These are phyloP conservation scores for Magnolia changhungtana DNA, from an alignment of 164 flowering plant genomes.

Conservation along the genomic window DNA sequence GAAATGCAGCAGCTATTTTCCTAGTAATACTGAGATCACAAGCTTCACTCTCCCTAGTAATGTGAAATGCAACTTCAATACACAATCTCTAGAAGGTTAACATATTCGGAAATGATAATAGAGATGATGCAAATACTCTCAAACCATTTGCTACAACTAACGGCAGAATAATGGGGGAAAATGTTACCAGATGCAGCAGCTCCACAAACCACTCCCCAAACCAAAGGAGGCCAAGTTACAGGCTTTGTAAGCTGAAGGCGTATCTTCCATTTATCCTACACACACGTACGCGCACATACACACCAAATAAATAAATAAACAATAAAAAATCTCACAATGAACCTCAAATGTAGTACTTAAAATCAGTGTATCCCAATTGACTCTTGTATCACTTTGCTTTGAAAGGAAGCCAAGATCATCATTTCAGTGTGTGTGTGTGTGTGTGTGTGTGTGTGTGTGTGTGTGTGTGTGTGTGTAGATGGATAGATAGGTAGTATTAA, in stretches of 20 bases:
- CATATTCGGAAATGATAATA: not conserved
- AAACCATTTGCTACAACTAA: not conserved
- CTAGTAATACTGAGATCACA: not conserved
- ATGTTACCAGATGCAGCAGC: conserved; percentile 94
- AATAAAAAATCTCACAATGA: conserved; percentile 4
- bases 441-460: too few species aligned
- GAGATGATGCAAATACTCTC: not conserved
- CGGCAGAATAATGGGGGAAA: not conserved
- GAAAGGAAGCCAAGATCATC: not conserved
- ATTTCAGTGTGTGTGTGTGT: too few species aligned
- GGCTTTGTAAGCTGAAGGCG: conserved; percentile 95
- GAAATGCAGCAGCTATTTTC: not conserved
- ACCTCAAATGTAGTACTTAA: not conserved
- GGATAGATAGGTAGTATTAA: too few species aligned
- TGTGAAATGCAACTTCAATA: not conserved
- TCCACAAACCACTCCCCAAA: conserved; percentile 98
- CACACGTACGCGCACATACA: not conserved
- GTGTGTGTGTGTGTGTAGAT: too few species aligned
- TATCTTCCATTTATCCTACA: conserved; percentile 90
- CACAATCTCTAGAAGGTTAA: not conserved
- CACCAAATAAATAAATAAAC: not conserved
- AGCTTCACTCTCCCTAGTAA: not conserved
- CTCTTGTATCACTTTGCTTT: not conserved
- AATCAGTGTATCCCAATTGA: not conserved
- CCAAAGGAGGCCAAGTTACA: conserved; percentile 97